Evolutionary conservation across 2,329 filamentous ascomycete genomes (phyloP), one percentile per base, ranked within the genome.

Genomic region (Ceratocystis harringtonii): DNA sequence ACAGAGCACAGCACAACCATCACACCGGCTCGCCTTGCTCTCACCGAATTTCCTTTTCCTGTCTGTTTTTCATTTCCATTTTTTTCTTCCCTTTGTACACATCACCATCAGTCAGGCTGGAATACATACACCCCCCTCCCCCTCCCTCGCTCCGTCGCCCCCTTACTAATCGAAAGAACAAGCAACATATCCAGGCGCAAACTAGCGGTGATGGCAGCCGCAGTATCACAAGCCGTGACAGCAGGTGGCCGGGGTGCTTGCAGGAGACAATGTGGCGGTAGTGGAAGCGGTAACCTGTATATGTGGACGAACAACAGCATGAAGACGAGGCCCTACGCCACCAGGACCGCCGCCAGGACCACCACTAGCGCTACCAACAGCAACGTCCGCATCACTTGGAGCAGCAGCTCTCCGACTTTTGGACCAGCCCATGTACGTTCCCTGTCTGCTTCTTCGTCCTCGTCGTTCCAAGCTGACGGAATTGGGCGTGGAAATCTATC

Each of bases 201-300:
- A 67, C 62, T 67, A 67, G 65, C 65, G 65, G 65, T 67, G 65
- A 67, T 67, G 65, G 65, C 62, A 64, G 60, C 62, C 32, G 62
- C 61, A 58, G 62, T 58, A 61, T 45, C 58, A 58, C 55, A 58
- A 19, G 55, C 45, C 30, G 61, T 60, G 50, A 25, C 62, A 41
- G 65, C 65, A 64, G 25, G 44, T 44, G 48, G 62, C 62, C 55
- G 62, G 65, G 65, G 62, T 64, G 55, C 57, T 57, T 67, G 57
- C 62, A 67, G 55, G 28, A 58, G 62, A 60, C 65, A 67, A 64
- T 62, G 62, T 62, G 62, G 65, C 65, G 65, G 63, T 62, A 55
- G 62, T 67, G 62, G 62, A 25, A 66, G 61, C 62, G 55, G 28
- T 36, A 58, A 58, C 30, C 10, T 41, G 36, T 41, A 41, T 41